Conservation (phyloP, 345 rosid genomes). For the thale cress (Arabidopsis thaliana) region DNA sequence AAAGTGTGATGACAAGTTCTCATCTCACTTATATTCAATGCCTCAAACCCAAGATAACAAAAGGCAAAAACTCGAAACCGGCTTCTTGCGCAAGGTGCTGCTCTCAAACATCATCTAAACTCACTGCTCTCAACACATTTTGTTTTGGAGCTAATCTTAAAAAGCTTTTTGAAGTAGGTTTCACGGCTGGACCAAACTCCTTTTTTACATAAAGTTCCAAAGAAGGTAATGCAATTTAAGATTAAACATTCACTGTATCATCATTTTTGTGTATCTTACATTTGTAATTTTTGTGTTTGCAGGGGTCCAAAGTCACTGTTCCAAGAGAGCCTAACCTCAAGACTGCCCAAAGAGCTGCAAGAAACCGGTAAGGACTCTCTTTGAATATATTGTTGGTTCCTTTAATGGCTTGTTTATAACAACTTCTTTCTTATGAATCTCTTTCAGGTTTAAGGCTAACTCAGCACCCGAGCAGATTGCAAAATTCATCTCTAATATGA, state of each 20-base stretch:
- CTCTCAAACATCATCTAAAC: background rate
- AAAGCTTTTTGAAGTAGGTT: slow-evolving; percentile 51
- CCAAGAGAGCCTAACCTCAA: slow-evolving; percentile 46
- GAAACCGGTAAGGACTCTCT: slow-evolving; percentile 28
- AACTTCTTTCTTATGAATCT: slow-evolving; percentile 17
- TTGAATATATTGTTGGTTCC: background rate
- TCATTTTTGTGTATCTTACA: slow-evolving; percentile 3
- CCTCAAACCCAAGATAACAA: slow-evolving; percentile 59
- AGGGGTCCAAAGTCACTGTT: slow-evolving; percentile 42
- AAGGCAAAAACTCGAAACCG: slow-evolving; percentile 85
- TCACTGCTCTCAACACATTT: slow-evolving; percentile 5
- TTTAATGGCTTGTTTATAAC: background rate
- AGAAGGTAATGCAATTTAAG: slow-evolving; percentile 33
- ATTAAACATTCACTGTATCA: slow-evolving; percentile 1
- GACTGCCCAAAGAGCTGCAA: slow-evolving; percentile 43
- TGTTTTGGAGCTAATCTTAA: background rate
- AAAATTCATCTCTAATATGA: slow-evolving; percentile 25
- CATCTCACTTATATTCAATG: slow-evolving; percentile 46
- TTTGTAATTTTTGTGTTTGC: slow-evolving; percentile 7
- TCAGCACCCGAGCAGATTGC: slow-evolving; percentile 36
- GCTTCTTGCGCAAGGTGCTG: slow-evolving; percentile 67
- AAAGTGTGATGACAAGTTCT: slow-evolving; percentile 48
- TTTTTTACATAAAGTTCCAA: slow-evolving; percentile 60
- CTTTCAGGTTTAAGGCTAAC: slow-evolving; percentile 41
- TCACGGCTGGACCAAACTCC: slow-evolving; percentile 62